A percentile compares a stretch with the other conserved stretches of the same genome.
Conservation (phyloP, 495 filamentous ascomycete genomes). For the Daldinia concentrica region DNA sequence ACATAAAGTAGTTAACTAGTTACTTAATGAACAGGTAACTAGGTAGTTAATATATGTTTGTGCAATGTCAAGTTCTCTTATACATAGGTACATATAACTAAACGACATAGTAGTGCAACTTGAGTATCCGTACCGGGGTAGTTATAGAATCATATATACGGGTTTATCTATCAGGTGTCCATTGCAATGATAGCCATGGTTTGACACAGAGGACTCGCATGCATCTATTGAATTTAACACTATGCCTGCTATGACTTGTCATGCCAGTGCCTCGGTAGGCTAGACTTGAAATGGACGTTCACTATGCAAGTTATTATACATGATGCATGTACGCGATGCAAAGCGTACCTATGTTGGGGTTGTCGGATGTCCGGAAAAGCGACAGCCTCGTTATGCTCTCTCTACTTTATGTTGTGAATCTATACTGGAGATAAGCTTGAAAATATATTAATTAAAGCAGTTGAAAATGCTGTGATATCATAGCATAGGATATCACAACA, state of each 20-base stretch:
- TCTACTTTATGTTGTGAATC: not conserved
- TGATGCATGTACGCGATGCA: conserved; percentile 1
- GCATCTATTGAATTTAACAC: not conserved
- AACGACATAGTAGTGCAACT: not conserved
- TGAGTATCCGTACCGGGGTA: not conserved
- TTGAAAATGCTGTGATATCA: not conserved
- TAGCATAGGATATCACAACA: not conserved
- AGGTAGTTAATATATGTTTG: not conserved
- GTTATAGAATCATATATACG: not conserved
- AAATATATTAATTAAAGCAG: not conserved
- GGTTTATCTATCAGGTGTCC: not conserved
- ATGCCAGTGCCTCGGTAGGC: not conserved
- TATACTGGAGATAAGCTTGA: not conserved
- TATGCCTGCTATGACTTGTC: not conserved
- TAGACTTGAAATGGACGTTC: not conserved
- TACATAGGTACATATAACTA: not conserved
- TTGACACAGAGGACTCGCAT: not conserved
- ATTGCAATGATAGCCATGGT: not conserved
- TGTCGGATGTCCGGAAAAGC: conserved; percentile 8
- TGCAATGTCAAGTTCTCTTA: not conserved
- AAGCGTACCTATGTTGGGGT: not conserved
- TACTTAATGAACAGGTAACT: no score
- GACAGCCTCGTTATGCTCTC: not conserved
- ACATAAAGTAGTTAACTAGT: no score
- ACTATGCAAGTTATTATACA: not conserved